Evolutionary conservation across 139 green algal genomes (phyloP).

Genomic region (Chlorella vulgaris): DNA sequence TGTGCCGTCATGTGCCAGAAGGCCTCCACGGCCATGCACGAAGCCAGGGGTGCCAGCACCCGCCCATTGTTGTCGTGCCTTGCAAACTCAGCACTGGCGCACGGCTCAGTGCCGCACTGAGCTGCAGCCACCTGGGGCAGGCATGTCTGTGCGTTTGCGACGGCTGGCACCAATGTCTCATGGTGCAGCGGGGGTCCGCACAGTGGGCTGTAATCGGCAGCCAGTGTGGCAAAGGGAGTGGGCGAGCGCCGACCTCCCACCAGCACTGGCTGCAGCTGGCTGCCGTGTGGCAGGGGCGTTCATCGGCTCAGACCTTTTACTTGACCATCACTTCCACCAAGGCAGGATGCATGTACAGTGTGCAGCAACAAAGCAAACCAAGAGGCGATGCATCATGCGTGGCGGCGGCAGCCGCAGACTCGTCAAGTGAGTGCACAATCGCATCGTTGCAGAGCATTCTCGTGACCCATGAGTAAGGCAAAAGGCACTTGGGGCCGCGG

Average conservation of each 20-base stretch:
- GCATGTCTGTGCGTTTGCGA: constrained; percentile 26
- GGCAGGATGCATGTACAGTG: background rate
- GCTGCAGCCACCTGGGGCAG: too few relatives aligned
- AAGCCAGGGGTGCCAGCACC: background rate
- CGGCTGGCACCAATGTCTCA: background rate
- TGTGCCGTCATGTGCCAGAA: background rate
- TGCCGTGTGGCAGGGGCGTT: background rate
- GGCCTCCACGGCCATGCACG: background rate
- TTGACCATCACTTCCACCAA: constrained; percentile 39
- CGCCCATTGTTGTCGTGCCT: background rate
- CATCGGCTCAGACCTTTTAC: constrained; percentile 41
- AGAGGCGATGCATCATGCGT: background rate
- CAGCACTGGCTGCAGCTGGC: background rate
- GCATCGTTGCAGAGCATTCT: too few relatives aligned
- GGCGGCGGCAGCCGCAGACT: background rate
- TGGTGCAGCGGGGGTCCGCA: constrained; percentile 3
- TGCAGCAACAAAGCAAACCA: background rate
- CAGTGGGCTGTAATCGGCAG: background rate
- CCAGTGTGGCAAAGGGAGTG: background rate
- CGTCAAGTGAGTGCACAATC: too few relatives aligned
- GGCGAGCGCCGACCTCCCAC: background rate
- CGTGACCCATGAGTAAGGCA: too few relatives aligned
- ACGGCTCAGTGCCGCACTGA: background rate
- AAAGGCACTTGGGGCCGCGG: too few relatives aligned
- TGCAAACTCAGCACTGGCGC: background rate